Evolutionary conservation across 495 filamentous ascomycete genomes (phyloP).

Genomic region (Aspergillus kassunensis): DNA sequence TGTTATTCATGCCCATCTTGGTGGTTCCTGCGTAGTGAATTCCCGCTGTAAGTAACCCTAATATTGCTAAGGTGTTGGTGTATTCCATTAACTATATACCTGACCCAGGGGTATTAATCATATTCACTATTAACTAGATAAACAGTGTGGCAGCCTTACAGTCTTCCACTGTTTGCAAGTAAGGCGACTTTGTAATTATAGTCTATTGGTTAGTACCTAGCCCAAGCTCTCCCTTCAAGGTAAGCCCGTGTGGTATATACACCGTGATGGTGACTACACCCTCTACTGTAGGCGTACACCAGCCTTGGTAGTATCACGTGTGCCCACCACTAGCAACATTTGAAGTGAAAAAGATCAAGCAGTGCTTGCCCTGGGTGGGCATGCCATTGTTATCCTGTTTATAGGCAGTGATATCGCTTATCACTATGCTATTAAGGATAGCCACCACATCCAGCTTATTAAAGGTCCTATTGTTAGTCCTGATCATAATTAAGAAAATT

Average conservation of each 20-base stretch:
- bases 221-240: slow-evolving; percentile 51
- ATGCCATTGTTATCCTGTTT: slow-evolving; percentile 53
- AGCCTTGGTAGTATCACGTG: slow-evolving; percentile 23
- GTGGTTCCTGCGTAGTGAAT: slow-evolving; percentile 68
- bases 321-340: slow-evolving; percentile 15
- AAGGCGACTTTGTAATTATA: slow-evolving; percentile 44
- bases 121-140: slow-evolving; percentile 42
- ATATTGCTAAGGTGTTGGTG: slow-evolving; percentile 47
- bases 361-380: slow-evolving; percentile 61
- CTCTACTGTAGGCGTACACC: slow-evolving; percentile 15
- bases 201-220: slow-evolving; percentile 53
- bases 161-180: slow-evolving; percentile 19
- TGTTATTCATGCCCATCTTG: slow-evolving; percentile 66
- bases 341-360: slow-evolving; percentile 35
- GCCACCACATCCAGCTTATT: slow-evolving; percentile 61
- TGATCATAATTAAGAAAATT: slow-evolving; percentile 58
- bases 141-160: slow-evolving; percentile 13
- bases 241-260: slow-evolving; percentile 38
- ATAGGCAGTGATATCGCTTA: slow-evolving; percentile 32
- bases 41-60: slow-evolving; percentile 43
- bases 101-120: slow-evolving; percentile 49
- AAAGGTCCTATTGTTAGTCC: slow-evolving; percentile 52
- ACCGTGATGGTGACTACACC: slow-evolving; percentile 29
- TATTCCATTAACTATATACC: slow-evolving; percentile 36
- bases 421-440: slow-evolving; percentile 41